Percentiles rank a stretch among this genome's conserved stretches.
Conservation (phyloP, 2,329 filamentous ascomycete species). For the Thermothelomyces thermophilus region DNA sequence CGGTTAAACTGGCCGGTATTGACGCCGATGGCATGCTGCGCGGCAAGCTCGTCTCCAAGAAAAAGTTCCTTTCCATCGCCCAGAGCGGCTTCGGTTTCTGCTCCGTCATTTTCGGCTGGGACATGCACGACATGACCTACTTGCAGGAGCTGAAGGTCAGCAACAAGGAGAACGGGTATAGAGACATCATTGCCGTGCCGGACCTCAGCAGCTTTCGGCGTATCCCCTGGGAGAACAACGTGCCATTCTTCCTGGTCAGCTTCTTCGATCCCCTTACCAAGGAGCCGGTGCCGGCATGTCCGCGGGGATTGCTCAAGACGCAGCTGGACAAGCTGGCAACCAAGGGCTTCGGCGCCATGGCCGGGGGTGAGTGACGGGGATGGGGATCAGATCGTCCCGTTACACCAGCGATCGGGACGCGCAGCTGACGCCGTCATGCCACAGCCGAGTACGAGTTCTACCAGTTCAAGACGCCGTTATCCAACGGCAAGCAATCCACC, state of each 20-base stretch:
- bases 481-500: conserved; percentile 57
- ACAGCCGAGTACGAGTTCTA: conserved; percentile 93
- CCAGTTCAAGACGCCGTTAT: conserved; percentile 68
- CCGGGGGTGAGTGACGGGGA: conserved; percentile 61
- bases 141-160: conserved; percentile 77
- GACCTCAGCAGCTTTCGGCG: conserved; percentile 72
- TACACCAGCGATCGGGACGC: too few relatives aligned
- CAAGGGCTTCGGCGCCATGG: conserved; percentile 75
- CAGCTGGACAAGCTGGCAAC: conserved; percentile 60
- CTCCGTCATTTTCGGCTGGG: conserved; percentile 91
- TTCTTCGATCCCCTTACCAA: conserved; percentile 77
- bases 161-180: conserved; percentile 86
- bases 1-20: conserved; percentile 81
- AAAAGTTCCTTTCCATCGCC: conserved; percentile 83
- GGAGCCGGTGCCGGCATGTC: conserved; percentile 67
- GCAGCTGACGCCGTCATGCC: conserved; percentile 8
- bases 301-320: conserved; percentile 65
- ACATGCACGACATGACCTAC: conserved; percentile 93
- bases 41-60: conserved; percentile 86
- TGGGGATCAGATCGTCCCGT: neutral
- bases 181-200: conserved; percentile 74
- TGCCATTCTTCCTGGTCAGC: conserved; percentile 78
- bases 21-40: conserved; percentile 84
- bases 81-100: conserved; percentile 83
- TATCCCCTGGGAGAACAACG: conserved; percentile 84